phyloP scores from a whole-genome alignment of 176 grass and related monocot genomes.

The Musa acuminata region DNA sequence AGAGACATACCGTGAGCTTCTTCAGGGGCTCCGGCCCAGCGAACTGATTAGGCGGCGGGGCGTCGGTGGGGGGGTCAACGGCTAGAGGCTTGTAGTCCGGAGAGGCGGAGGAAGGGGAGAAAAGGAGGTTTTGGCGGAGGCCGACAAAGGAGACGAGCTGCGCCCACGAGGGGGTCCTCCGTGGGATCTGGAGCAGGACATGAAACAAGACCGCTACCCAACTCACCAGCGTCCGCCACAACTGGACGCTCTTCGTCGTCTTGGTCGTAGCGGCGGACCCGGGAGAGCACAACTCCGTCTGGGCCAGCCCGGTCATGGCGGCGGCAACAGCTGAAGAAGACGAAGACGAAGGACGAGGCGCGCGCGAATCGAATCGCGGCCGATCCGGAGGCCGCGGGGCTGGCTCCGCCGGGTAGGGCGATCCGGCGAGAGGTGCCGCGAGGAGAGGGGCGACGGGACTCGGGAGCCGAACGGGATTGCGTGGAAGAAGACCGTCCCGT shows the following conservation, averaged over 20 bases:
- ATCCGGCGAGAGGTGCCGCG: background rate
- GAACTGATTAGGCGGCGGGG: background rate
- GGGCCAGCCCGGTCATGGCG: constrained; percentile 29
- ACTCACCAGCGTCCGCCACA: constrained; percentile 66
- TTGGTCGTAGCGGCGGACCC: constrained; percentile 33
- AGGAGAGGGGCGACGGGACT: background rate
- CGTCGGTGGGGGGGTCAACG: constrained; percentile 1
- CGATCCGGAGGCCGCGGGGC: background rate
- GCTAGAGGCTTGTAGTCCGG: background rate
- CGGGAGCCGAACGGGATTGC: background rate
- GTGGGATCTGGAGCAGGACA: constrained; percentile 74
- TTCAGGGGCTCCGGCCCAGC: background rate
- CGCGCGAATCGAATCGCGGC: background rate
- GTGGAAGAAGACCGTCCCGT: background rate
- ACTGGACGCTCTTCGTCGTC: constrained; percentile 54
- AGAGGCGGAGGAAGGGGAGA: constrained; percentile 3
- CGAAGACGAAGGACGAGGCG: too few relatives aligned
- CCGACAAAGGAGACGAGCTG: constrained; percentile 91
- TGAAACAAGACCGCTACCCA: constrained; percentile 79
- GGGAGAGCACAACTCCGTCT: constrained; percentile 39
- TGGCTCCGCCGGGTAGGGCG: background rate
- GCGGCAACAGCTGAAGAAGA: background rate
- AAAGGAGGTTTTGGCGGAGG: constrained; percentile 58
- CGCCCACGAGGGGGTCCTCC: constrained; percentile 68
- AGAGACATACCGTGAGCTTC: constrained; percentile 28